Base-by-base conservation (phyloP, 2,329 filamentous ascomycete genomes). In the Penicillium hordei region DNA sequence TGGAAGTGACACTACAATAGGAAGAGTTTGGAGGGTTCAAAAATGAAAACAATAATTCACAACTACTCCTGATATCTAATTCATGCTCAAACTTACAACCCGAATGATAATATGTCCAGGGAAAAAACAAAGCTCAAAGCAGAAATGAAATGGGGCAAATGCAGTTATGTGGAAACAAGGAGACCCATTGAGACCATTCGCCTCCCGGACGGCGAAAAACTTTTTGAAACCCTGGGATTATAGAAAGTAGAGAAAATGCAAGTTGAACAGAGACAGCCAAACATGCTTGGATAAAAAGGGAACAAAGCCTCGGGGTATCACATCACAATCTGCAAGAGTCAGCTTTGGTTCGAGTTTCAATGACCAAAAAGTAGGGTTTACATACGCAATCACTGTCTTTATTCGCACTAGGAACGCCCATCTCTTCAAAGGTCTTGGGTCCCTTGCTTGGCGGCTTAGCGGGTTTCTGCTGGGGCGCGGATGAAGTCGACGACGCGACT, bases 341-440 rank as follows among this genome's bases (percentile, higher is more conserved):
- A 67, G 61, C 46, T 56, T 44, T 25, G 21, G 38, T 33, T 34
- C 17, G 34, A 39, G 17, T 15, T n/a, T 27, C 3, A 17, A 34
- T 13, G 19, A 33, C 4, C 31, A n/a, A n/a, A 13, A 4, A 29
- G 12, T 10, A 29, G n/a, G 34, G 36, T 48, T 55, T 23, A 80
- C 84, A 79, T 86, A 97, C 93, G 80, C 93, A 99, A 76, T 97
- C 93, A 65, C 85, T 85, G n/a, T 96, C 90, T 60, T 88, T 84
- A 75, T 94, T 93, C 48, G 83, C 87, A 68, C 87, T 84, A 7
- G 92, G 91, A 67, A 99, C 93, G 39, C 94, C 94, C 94, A 99
- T 99, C 72, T 95, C 93, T 72, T 97, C 93, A 74, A 99, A 99
- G 0, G 94, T 97, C 68, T 94, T 91, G 1, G 94, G 93, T 12